Evolutionary conservation across 805 yeast genomes (phyloP), one percentile per base, ranked within the genome.

Genomic region (Candida palmyrensis): DNA sequence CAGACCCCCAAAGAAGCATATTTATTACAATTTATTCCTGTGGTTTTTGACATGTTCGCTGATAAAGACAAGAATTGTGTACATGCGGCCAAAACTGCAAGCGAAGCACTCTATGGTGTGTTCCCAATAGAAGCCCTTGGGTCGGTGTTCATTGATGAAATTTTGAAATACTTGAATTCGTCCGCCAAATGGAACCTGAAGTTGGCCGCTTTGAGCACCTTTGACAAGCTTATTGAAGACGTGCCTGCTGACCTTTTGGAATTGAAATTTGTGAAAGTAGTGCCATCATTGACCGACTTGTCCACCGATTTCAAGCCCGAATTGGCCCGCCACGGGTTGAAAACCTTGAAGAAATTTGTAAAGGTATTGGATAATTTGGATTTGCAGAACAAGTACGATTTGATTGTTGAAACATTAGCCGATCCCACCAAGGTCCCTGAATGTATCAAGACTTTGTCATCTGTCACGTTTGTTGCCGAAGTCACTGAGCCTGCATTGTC

Each of bases 301-400:
- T 77, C 96, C 43, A 90, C 95, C 37, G 98, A 90, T 57, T 87
- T 92, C 74, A 90, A 90, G 68, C 96, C 97, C 2, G 98, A 90
- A 62, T 72, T 92, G 37, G 88, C 96, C 18, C 79, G 82, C 47
- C 86, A 77, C 38, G 97, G 97, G 45, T 64, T 79, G 47, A 73
- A 75, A 47, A 73, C 86, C 11, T 68, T 88, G 57, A 71, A 73
- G 27, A 71, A 71, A 36, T 86, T 80, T 47, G 94, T 89, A 42
- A 74, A 77, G 46, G 82, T 86, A 29, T 71, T 92, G 48, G 98
- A 92, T 61, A 92, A 92, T 63, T 79, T 88, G 61, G 98, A 90
- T 67, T 75, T 90, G 50, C 75, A 79, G 33, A 88, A 92, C 46
- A 83, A 96, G 56, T 81, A 77, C 52, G 89, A 87, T 43, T 48